These are phyloP conservation scores for Trichophyton verrucosum DNA, from an alignment of 2,329 filamentous ascomycete genomes.

Conservation along the genomic window DNA sequence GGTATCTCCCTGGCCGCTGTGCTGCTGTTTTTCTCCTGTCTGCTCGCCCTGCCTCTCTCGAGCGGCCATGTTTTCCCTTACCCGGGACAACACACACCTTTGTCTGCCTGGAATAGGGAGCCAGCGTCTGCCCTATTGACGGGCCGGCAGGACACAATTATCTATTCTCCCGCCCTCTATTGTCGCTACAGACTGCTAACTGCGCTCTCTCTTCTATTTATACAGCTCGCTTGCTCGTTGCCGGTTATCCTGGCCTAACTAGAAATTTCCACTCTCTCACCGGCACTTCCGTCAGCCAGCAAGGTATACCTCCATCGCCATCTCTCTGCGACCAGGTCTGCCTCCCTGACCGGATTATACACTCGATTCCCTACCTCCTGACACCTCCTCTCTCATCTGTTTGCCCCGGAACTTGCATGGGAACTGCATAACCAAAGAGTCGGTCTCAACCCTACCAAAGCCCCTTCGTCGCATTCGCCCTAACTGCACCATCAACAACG, in stretches of 20 bases:
- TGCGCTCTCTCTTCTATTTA: neutral
- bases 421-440: neutral
- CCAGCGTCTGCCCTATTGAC: neutral
- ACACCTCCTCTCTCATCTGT: neutral
- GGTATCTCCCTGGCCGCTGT: slow-evolving; percentile 8
- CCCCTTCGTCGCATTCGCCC: neutral
- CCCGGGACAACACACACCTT: neutral
- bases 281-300: neutral
- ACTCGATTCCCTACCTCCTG: neutral
- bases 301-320: neutral
- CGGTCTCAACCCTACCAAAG: neutral
- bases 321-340: neutral
- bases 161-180: neutral
- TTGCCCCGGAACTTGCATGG: neutral
- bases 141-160: neutral
- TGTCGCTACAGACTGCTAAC: neutral
- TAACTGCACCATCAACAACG: neutral
- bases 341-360: neutral
- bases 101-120: neutral
- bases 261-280: neutral
- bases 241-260: neutral
- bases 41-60: too few relatives aligned
- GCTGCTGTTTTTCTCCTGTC: neutral
- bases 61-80: neutral
- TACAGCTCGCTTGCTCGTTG: neutral